Conservation (phyloP, 208 protist genomes). For the Trichomonas tenax region DNA sequence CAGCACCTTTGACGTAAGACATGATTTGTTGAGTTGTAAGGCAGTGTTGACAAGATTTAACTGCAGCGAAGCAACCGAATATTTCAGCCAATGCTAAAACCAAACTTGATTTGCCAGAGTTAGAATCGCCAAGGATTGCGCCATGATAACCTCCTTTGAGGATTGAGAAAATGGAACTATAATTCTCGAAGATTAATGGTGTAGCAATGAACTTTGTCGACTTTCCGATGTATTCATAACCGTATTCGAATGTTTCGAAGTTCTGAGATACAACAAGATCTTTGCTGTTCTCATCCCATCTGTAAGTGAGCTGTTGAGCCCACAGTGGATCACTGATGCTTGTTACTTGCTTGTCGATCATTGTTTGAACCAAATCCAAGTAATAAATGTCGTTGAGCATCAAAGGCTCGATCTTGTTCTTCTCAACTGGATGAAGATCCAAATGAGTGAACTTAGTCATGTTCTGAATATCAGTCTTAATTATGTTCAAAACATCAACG, state of each 20-base stretch:
- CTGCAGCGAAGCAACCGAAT: constrained; percentile 51
- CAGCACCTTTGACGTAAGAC: constrained; percentile 82
- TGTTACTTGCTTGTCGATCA: constrained; percentile 65
- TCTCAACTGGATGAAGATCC: constrained; percentile 63
- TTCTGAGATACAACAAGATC: constrained; percentile 31
- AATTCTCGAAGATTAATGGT: constrained; percentile 46
- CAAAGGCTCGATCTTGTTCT: constrained; percentile 73
- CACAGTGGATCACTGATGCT: constrained; percentile 72
- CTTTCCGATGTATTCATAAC: constrained; percentile 47
- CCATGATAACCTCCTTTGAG: constrained; percentile 48
- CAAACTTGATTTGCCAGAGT: constrained; percentile 56
- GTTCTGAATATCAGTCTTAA: constrained; percentile 67
- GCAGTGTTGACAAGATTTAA: constrained; percentile 52
- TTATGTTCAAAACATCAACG: constrained; percentile 82
- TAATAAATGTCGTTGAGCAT: constrained; percentile 89
- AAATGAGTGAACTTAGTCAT: constrained; percentile 74
- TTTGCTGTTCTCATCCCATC: constrained; percentile 45
- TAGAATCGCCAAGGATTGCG: constrained; percentile 46
- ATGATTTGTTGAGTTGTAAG: constrained; percentile 64
- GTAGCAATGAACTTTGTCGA: constrained; percentile 49
- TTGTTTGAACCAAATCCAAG: constrained; percentile 72
- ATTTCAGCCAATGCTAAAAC: constrained; percentile 50
- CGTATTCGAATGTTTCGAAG: constrained; percentile 33
- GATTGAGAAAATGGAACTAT: constrained; percentile 54
- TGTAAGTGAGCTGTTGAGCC: constrained; percentile 43